Conservation (phyloP, 2,329 filamentous ascomycete species). For the Cytospora mali region DNA sequence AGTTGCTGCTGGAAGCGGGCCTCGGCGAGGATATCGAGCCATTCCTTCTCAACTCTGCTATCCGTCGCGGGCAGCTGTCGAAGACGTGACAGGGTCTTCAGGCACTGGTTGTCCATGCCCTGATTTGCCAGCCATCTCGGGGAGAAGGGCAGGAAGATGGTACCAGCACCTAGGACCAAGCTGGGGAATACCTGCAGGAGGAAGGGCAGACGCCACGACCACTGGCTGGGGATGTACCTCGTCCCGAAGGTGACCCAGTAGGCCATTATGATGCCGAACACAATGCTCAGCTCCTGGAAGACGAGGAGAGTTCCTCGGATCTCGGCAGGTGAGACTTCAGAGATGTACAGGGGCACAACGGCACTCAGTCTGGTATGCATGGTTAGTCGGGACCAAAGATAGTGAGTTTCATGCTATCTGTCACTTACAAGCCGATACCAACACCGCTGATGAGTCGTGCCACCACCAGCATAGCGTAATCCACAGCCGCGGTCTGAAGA, state of each 20-base stretch:
- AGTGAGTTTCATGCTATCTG: neutral
- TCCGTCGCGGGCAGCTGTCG: constrained; percentile 48
- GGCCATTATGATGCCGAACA: constrained; percentile 37
- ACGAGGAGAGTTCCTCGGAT: constrained; percentile 37
- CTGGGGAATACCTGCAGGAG: constrained; percentile 43
- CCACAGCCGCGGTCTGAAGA: constrained; percentile 53
- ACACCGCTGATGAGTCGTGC: constrained; percentile 59
- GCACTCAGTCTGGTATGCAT: constrained; percentile 42
- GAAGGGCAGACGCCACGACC: constrained; percentile 45
- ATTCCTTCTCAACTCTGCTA: constrained; percentile 48
- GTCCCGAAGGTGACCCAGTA: constrained; percentile 36
- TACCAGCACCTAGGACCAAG: constrained; percentile 39
- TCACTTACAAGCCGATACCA: constrained; percentile 46
- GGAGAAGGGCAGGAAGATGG: constrained; percentile 54
- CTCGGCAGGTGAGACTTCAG: constrained; percentile 36
- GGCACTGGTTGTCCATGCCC: constrained; percentile 50
- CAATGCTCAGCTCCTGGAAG: constrained; percentile 38
- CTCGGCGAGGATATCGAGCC: constrained; percentile 52
- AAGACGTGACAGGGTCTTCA: constrained; percentile 50
- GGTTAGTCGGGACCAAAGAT: neutral
- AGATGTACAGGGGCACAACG: constrained; percentile 40
- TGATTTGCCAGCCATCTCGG: constrained; percentile 55
- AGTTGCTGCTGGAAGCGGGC: constrained; percentile 48
- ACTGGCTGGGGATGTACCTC: constrained; percentile 35
- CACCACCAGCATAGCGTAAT: constrained; percentile 51